Conservation (phyloP, 441 rosid genomes). For the Populus hybrid region DNA sequence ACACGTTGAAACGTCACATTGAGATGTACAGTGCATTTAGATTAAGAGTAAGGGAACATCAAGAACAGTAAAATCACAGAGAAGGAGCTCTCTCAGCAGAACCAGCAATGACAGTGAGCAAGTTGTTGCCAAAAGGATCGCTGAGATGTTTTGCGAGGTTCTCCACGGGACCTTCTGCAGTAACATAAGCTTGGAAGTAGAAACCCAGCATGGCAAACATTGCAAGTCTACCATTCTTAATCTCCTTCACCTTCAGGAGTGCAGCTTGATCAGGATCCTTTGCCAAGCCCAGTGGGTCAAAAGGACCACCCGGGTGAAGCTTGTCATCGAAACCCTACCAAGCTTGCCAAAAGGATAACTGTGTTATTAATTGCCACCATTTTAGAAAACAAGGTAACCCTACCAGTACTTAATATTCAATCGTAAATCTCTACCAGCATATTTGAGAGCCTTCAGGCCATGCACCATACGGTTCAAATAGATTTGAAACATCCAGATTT, state of each 20-base stretch:
- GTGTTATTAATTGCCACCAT: not conserved
- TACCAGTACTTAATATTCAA: no score
- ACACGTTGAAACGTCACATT: not conserved
- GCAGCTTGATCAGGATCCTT: constrained; percentile 95
- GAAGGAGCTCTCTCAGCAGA: constrained; percentile 80
- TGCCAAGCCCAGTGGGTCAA: constrained; percentile 93
- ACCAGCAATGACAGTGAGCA: constrained; percentile 86
- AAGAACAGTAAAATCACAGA: constrained; percentile 37
- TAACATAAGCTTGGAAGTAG: constrained; percentile 84
- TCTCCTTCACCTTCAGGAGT: constrained; percentile 88
- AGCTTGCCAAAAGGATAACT: not conserved
- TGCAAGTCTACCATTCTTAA: constrained; percentile 93
- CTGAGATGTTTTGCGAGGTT: constrained; percentile 86
- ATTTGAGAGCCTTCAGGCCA: not conserved
- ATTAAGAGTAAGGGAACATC: not conserved
- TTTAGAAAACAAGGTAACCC: not conserved
- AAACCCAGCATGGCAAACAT: constrained; percentile 96
- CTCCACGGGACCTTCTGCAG: constrained; percentile 96
- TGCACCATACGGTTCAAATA: not conserved
- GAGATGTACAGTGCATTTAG: not conserved
- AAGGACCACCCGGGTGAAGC: constrained; percentile 98
- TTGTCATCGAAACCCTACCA: constrained; percentile 84
- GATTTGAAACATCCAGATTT: not conserved
- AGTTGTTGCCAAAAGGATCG: constrained; percentile 96
- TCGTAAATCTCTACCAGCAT: not conserved